Evolutionary conservation across 1,284 basidiomycete genomes (phyloP), one percentile per base, ranked within the genome.

Genomic region (Mycosarcoma mackinlayi): DNA sequence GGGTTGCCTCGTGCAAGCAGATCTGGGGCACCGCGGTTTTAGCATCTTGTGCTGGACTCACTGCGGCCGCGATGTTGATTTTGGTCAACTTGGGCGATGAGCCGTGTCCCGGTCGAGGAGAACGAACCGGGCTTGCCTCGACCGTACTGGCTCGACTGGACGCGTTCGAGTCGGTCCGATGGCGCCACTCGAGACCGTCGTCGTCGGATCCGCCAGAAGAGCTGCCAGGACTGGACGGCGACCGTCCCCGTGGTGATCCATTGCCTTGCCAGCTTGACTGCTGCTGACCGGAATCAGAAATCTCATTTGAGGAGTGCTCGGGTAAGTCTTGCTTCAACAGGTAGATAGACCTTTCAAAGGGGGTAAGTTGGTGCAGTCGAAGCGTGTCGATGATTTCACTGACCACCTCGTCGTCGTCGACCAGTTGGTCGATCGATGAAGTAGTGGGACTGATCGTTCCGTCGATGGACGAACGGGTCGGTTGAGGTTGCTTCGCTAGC

Each of bases 371-470:
- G 28, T 40, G 24, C 13, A 68, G 47, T 21, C 41, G 31, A 6
- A 68, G 34, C 1, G 37, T n/a, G 9, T 68, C 59, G 23, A 62
- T 45, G 35, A 68, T 59, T 27, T 59, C 39, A 23, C 58, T 52
- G 18, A 68, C 25, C 18, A 62, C 59, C 42, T 68, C 65, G 24
- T 68, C 65, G 13, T 62, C 50, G 44, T 68, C 64, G 13, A 61
- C 50, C 2, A 67, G 21, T 6, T 33, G 46, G 19, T 67, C 57
- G 16, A 66, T 35, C 7, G 57, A 60, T 11, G 63, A 38, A 21
- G 19, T 56, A 7, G 34, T 28, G 3, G 63, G 56, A 14, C 51
- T 55, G 35, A 4, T 25, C 9, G 23, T 18, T 3, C 16, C 16
- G 24, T 24, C 24, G 5, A 21, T 19, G 5, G 13, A 7, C 7